A percentile compares a stretch with the other conserved stretches of the same genome.
Evolutionary conservation across 1,139 yeast genomes (phyloP).

Genomic region (Hansenula lynferdii): DNA sequence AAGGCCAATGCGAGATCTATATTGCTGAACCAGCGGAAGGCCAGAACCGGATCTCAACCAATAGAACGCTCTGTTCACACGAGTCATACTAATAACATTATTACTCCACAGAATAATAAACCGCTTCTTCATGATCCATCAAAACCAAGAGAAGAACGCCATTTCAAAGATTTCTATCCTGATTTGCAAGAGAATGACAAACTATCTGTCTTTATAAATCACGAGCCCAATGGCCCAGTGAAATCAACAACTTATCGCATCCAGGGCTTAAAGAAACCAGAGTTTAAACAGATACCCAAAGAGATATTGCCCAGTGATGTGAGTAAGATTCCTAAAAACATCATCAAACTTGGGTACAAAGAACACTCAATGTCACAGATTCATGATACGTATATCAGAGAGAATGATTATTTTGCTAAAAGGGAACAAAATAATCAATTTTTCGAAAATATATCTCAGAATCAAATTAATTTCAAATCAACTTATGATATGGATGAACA

Average conservation of each 20-base stretch:
- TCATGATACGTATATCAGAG: conserved; percentile 34
- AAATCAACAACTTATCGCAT: conserved; percentile 4
- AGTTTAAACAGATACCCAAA: conserved; percentile 20
- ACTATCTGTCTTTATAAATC: conserved; percentile 31
- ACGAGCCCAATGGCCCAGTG: neutral
- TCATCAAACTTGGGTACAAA: conserved; percentile 20
- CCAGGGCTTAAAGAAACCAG: conserved; percentile 15
- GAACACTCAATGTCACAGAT: conserved; percentile 12
- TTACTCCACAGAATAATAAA: too few species aligned
- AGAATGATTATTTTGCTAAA: conserved; percentile 15
- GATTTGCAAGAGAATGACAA: conserved; percentile 48
- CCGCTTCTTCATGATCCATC: conserved; percentile 19
- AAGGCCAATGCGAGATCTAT: conserved; percentile 5
- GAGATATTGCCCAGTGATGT: conserved; percentile 20
- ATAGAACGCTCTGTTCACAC: neutral
- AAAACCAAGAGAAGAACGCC: conserved; percentile 77
- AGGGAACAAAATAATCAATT: conserved; percentile 11
- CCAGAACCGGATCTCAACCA: neutral
- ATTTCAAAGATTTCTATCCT: conserved; percentile 63
- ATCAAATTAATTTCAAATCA: conserved; percentile 30
- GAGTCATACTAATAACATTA: neutral
- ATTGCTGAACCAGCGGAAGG: conserved; percentile 7
- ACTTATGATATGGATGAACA: conserved; percentile 94
- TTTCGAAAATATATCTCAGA: conserved; percentile 21
- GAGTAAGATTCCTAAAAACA: conserved; percentile 15